Base-by-base conservation (phyloP, 768 basidiomycete species). In the Suillus decipiens region DNA sequence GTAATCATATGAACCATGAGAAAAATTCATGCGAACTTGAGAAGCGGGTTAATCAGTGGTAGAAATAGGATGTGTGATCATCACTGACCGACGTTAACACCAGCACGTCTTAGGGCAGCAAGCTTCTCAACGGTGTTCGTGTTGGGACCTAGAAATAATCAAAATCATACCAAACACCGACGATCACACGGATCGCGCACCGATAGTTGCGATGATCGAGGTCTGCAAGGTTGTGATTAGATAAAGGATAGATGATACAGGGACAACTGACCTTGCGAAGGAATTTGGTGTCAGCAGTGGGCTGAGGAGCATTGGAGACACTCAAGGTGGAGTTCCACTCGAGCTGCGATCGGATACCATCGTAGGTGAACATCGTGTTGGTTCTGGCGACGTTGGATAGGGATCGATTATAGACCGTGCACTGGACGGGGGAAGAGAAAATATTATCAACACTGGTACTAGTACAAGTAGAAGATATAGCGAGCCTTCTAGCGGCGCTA, bases 11-110 rank as follows among this genome's bases (percentile, higher is more conserved):
- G 90, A 90, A 54, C 97, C 97, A 87, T 99, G 97, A 61, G 96
- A 99, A 77, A 99, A 99, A 85, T 99, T 99, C 97, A 99, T 99
- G 79, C 97, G 96, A 67, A 99, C 97, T 98, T 69, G 39, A 31
- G 33, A 39, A 37, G 55, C 2, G 22, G 17, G 24, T 19, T 24
- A 31, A 8, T 57, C 24, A 39, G 17, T 28, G 28, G 17, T 41
- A 41, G 17, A 28, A 10, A 28, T 17, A 17, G 15, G 9, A 39
- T 41, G 17, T 41, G 17, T 3, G 17, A 28, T 50, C 39, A n/a
- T 22, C 19, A 82, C 94, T 67, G 65, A 96, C 96, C 96, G 75
- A 99, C 91, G 83, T 98, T 99, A 77, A 99, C 93, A 73, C 97
- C 97, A 43, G 96, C 96, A 63, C 88, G 84, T 72, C 90, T 84